Evolutionary conservation across 495 filamentous ascomycete species (phyloP).

Genomic region (Annulohypoxylon maeteangense): DNA sequence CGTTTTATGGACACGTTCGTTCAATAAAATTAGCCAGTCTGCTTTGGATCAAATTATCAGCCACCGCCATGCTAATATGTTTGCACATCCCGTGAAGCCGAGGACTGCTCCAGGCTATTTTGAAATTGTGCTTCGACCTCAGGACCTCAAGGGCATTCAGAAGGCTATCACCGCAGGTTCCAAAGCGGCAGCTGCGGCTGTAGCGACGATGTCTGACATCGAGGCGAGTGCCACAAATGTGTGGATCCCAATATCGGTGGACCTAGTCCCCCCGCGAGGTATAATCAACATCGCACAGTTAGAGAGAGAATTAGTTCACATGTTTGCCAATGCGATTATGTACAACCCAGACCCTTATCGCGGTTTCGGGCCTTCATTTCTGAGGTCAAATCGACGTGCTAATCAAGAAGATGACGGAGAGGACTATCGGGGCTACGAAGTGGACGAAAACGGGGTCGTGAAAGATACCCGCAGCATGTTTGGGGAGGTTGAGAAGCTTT

Average conservation of each 20-base stretch:
- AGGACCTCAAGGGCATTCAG: slow-evolving; percentile 88
- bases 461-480: slow-evolving; percentile 86
- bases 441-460: slow-evolving; percentile 82
- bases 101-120: slow-evolving; percentile 88
- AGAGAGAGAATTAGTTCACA: slow-evolving; percentile 94
- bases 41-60: slow-evolving; percentile 86
- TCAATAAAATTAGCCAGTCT: slow-evolving; percentile 78
- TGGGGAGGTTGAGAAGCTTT: slow-evolving; percentile 73
- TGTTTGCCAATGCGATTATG: slow-evolving; percentile 98
- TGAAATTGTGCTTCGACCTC: slow-evolving; percentile 84
- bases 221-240: slow-evolving; percentile 61
- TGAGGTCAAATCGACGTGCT: slow-evolving; percentile 45
- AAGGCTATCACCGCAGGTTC: slow-evolving; percentile 80
- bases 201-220: slow-evolving; percentile 60
- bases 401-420: slow-evolving; percentile 52
- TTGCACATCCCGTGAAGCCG: slow-evolving; percentile 83
- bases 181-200: slow-evolving; percentile 73
- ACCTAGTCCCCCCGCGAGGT: slow-evolving; percentile 84
- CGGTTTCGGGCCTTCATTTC: slow-evolving; percentile 72
- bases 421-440: slow-evolving; percentile 61
- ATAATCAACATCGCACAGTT: slow-evolving; percentile 96
- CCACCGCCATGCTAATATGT: slow-evolving; percentile 90
- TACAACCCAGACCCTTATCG: slow-evolving; percentile 83
- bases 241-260: slow-evolving; percentile 73
- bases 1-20: slow-evolving; percentile 78